These are phyloP conservation scores for Hirschfeldia incana DNA, from an alignment of 345 rosid species.

Conservation along the genomic window DNA sequence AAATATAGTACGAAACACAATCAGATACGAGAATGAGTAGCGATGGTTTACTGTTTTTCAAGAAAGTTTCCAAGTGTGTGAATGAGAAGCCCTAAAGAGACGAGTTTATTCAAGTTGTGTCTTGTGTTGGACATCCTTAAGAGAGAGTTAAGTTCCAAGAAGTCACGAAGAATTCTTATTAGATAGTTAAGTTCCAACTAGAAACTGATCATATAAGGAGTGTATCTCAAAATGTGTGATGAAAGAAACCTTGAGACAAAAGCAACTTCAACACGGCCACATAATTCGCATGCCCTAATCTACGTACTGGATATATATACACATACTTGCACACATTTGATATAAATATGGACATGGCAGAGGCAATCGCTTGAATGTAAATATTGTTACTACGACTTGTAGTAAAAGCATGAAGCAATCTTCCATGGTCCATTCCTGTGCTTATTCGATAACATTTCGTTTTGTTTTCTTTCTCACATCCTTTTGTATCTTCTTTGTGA, in stretches of 20 bases:
- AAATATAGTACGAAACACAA: background rate
- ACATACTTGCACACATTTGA: background rate
- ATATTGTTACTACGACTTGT: conserved; percentile 12
- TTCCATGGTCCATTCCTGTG: conserved; percentile 9
- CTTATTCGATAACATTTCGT: conserved; percentile 17
- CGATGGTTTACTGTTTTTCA: too few relatives aligned
- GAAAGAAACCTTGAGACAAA: conserved; percentile 22
- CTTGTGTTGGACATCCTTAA: too few relatives aligned
- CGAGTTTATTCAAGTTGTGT: too few relatives aligned
- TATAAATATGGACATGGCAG: conserved; percentile 13
- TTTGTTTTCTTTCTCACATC: conserved; percentile 15
- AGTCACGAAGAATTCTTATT: too few relatives aligned
- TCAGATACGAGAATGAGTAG: too few relatives aligned
- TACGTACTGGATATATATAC: conserved; percentile 31
- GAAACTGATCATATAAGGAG: conserved; percentile 25
- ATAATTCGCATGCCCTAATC: conserved; percentile 31
- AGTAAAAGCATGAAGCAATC: conserved; percentile 35
- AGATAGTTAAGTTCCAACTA: background rate
- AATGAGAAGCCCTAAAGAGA: too few relatives aligned
- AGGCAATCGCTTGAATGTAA: conserved; percentile 15
- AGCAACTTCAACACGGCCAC: conserved; percentile 29
- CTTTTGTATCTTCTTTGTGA: conserved; percentile 17
- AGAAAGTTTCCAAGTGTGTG: too few relatives aligned
- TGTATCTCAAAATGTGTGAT: conserved; percentile 33
- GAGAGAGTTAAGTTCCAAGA: too few relatives aligned